Evolutionary conservation across 2,329 filamentous ascomycete genomes (phyloP).

Genomic region (Chaetomiaceae sp.): DNA sequence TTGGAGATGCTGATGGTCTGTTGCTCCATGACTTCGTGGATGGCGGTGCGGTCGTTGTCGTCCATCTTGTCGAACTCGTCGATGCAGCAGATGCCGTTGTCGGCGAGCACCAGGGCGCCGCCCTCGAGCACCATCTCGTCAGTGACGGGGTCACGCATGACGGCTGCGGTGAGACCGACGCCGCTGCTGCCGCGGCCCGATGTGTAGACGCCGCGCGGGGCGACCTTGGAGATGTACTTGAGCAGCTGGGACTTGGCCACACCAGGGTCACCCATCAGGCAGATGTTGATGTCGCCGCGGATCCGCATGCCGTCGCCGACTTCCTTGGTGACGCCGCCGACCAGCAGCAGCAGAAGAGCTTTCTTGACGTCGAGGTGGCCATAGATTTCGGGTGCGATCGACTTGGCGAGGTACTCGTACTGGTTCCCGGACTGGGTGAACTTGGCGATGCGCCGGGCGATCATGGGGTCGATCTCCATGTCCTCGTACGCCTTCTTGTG

Average conservation of each 20-base stretch:
- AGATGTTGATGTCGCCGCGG: conserved; percentile 97
- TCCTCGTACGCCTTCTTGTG: conserved; percentile 98
- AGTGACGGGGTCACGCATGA: conserved; percentile 78
- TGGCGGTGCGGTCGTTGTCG: conserved; percentile 74
- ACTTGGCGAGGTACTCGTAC: conserved; percentile 92
- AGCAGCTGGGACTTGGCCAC: conserved; percentile 97
- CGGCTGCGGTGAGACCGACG: conserved; percentile 75
- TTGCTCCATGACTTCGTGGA: conserved; percentile 86
- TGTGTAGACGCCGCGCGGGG: conserved; percentile 83
- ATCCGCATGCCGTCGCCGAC: conserved; percentile 99
- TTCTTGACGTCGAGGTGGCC: conserved; percentile 98
- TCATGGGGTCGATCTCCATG: conserved; percentile 73
- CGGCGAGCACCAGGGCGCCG: conserved; percentile 71
- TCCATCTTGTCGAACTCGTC: conserved; percentile 91
- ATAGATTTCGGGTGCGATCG: conserved; percentile 95
- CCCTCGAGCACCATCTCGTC: conserved; percentile 82
- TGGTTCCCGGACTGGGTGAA: conserved; percentile 82
- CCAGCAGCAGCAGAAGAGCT: conserved; percentile 87
- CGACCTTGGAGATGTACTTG: conserved; percentile 98
- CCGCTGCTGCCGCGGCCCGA: conserved; percentile 76
- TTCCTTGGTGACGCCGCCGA: conserved; percentile 92
- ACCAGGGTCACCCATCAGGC: conserved; percentile 98
- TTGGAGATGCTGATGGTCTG: conserved; percentile 84
- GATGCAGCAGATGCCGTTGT: conserved; percentile 82
- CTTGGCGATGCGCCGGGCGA: conserved; percentile 79